A percentile compares a stretch with the other conserved stretches of the same genome.
These are phyloP conservation scores for Pythium utonaiense DNA, from an alignment of 352 stramenopile genomes.

Conservation along the genomic window DNA sequence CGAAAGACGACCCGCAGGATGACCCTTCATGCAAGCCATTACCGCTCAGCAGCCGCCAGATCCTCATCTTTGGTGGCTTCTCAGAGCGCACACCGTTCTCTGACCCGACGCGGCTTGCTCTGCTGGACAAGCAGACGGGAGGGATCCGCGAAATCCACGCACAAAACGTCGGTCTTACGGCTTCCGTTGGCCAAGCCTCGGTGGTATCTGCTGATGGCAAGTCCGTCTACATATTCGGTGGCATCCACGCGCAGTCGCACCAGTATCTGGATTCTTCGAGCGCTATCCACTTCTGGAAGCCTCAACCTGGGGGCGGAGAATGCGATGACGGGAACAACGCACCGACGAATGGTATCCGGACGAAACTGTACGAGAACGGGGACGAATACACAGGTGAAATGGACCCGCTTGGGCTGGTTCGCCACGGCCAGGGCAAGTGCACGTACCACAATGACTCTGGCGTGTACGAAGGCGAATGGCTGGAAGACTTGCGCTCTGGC, in stretches of 20 bases:
- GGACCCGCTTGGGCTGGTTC: constrained; percentile 23
- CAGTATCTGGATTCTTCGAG: constrained; percentile 36
- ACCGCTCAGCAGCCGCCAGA: constrained; percentile 12
- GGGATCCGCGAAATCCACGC: constrained; percentile 27
- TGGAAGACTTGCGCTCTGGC: constrained; percentile 39
- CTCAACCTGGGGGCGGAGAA: constrained; percentile 27
- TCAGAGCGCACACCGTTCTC: constrained; percentile 20
- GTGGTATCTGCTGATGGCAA: constrained; percentile 32
- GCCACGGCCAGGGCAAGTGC: constrained; percentile 64
- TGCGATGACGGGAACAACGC: constrained; percentile 27
- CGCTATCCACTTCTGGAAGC: constrained; percentile 60
- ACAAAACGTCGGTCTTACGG: constrained; percentile 33
- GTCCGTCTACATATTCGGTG: constrained; percentile 63
- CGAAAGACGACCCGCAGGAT: neutral
- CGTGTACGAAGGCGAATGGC: constrained; percentile 71
- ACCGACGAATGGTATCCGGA: constrained; percentile 36
- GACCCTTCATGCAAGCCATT: neutral
- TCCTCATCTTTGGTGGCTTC: constrained; percentile 63
- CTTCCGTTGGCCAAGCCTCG: constrained; percentile 45
- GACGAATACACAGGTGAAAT: constrained; percentile 75
- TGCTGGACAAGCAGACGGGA: constrained; percentile 36
- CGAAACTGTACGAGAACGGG: constrained; percentile 47
- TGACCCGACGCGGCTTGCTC: constrained; percentile 6
- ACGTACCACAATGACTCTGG: constrained; percentile 44
- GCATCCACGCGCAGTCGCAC: constrained; percentile 26